A percentile compares a stretch with the other conserved stretches of the same genome.
These are phyloP conservation scores for Sporisorium exsertum DNA, from an alignment of 1,284 basidiomycete genomes.

Conservation along the genomic window DNA sequence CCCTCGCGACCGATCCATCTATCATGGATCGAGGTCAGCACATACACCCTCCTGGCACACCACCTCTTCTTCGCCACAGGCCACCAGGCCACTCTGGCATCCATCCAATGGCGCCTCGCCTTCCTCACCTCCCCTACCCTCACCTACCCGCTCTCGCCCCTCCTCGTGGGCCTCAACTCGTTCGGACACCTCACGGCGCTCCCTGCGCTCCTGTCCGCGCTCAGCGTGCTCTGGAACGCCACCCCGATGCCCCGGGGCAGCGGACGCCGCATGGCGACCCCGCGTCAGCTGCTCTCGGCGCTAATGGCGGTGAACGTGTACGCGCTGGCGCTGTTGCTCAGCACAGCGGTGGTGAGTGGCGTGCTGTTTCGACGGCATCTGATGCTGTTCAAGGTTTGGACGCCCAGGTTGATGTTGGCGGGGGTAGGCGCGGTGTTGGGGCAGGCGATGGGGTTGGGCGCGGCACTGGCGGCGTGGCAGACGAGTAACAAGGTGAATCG, in stretches of 20 bases:
- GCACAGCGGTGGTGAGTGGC: slow-evolving; percentile 75
- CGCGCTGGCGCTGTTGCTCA: slow-evolving; percentile 73
- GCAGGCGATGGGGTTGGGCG: slow-evolving; percentile 71
- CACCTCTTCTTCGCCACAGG: slow-evolving; percentile 88
- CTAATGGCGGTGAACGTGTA: slow-evolving; percentile 79
- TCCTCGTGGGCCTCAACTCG: slow-evolving; percentile 84
- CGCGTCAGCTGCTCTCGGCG: slow-evolving; percentile 71
- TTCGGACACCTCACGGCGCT: slow-evolving; percentile 79
- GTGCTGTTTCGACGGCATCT: slow-evolving; percentile 85
- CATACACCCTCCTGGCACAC: slow-evolving; percentile 48
- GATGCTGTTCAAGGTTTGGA: slow-evolving; percentile 99
- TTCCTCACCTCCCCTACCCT: slow-evolving; percentile 78
- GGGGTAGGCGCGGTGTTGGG: slow-evolving; percentile 72
- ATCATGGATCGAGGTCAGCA: slow-evolving; percentile 32
- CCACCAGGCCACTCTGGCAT: slow-evolving; percentile 88
- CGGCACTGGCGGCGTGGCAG: slow-evolving; percentile 39
- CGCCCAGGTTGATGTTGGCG: slow-evolving; percentile 88
- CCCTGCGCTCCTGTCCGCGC: slow-evolving; percentile 76
- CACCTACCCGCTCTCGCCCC: slow-evolving; percentile 80
- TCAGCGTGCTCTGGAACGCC: slow-evolving; percentile 90
- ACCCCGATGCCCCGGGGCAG: slow-evolving; percentile 72
- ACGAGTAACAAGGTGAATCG: slow-evolving; percentile 46
- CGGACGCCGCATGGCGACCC: slow-evolving; percentile 19
- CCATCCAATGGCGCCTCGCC: slow-evolving; percentile 95
- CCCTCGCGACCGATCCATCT: slow-evolving; percentile 10